Conservation (phyloP, 2,329 filamentous ascomycete species). For the Dothistroma pini region DNA sequence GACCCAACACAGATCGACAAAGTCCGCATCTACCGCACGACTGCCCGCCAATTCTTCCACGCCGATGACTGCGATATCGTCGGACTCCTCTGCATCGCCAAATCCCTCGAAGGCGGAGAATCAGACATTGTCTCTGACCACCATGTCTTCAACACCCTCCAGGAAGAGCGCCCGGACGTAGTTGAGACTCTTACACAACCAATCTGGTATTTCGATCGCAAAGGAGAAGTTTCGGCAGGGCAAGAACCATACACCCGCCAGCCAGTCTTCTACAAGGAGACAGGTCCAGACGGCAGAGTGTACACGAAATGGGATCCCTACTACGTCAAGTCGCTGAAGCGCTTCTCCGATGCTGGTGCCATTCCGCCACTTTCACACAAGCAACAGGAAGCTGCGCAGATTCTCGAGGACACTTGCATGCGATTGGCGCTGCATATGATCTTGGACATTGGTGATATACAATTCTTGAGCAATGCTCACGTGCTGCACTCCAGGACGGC, state of each 20-base stretch:
- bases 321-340: constrained; percentile 70
- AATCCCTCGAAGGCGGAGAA: constrained; percentile 76
- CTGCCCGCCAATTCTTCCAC: constrained; percentile 82
- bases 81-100: constrained; percentile 75
- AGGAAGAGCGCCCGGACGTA: constrained; percentile 71
- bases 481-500: constrained; percentile 76
- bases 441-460: constrained; percentile 81
- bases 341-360: constrained; percentile 66
- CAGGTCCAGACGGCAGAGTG: constrained; percentile 61
- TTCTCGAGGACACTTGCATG: constrained; percentile 74
- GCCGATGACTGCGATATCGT: constrained; percentile 80
- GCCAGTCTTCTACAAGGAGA: constrained; percentile 71
- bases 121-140: constrained; percentile 77
- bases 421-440: constrained; percentile 77
- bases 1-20: constrained; percentile 77
- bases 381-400: constrained; percentile 63
- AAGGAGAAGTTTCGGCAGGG: constrained; percentile 73
- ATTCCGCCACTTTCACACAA: constrained; percentile 68
- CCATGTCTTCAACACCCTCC: constrained; percentile 76
- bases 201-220: constrained; percentile 89
- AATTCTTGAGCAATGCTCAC: constrained; percentile 78
- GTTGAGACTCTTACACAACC: constrained; percentile 70
- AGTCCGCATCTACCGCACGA: constrained; percentile 86
- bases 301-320: constrained; percentile 92
- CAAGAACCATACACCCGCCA: constrained; percentile 52